Base-by-base conservation (phyloP, 1,139 yeast species). In the Suhomyces yuchorum region DNA sequence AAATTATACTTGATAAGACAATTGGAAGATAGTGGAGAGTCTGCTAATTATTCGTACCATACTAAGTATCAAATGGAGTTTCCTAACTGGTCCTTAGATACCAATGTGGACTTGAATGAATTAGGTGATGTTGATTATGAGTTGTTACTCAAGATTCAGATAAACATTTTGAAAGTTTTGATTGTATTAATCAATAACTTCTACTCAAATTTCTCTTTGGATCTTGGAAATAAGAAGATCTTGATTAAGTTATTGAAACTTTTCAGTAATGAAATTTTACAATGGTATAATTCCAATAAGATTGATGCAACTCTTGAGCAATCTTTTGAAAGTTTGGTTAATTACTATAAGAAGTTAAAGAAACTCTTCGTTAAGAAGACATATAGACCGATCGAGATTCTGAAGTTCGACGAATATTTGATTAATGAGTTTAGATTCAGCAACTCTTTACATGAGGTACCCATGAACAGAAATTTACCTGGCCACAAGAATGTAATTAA, bases 121-220 rank as follows among this genome's bases (percentile, higher is more conserved):
- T 62, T 74, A 44, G 80, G 80, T 0, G 75, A 72, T 38, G 78
- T 75, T 32, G 79, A 75, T 54, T 75, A 87, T 71, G 81, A 60
- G 71, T 78, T 69, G 73, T 83, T 63, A 78, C 84, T 56, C 78
- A 71, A 85, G 61, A 87, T 91, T 47, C 96, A 91, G 60, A 78
- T 87, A 46, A 96, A 96, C 44, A 83, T 91, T 38, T 71, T 91
- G 53, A 96, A 89, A 61, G 89, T 91, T 1, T 72, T 90, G 50
- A 80, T 84, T 44, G 79, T 85, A 36, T 77, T 96, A 67, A 81
- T 90, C 20, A 79, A 82, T 44, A 85, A 86, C 55, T 88, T 87
- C 60, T 90, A 86, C 62, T 68, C 80, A 33, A 95, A 88, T 62
- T 88, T 92, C 60, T 78, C 87, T 5, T 86, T 85, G 61, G 89